Evolutionary conservation across 495 filamentous ascomycete genomes (phyloP).

Genomic region (Daldinia grandis): DNA sequence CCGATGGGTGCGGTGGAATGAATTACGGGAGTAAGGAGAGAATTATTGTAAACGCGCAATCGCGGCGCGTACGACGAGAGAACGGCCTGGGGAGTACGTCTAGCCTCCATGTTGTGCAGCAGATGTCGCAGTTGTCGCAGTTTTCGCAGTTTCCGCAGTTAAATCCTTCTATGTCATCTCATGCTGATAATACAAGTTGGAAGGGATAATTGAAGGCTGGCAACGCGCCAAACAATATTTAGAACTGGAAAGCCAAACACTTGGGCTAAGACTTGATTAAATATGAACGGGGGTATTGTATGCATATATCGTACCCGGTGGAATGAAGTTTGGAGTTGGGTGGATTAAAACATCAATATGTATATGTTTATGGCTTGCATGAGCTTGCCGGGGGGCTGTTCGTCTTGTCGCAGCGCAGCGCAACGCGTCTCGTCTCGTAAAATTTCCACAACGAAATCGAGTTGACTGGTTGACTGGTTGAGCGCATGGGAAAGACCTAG

Average conservation of each 20-base stretch:
- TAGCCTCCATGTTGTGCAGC: slow-evolving; percentile 51
- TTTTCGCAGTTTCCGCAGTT: not conserved
- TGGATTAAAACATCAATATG: not conserved
- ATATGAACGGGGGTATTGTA: not conserved
- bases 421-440: slow-evolving; percentile 42
- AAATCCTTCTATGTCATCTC: slow-evolving; percentile 33
- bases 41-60: slow-evolving; percentile 89
- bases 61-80: slow-evolving; percentile 92
- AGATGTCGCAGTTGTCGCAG: slow-evolving; percentile 3
- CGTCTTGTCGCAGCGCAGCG: slow-evolving; percentile 31
- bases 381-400: slow-evolving; percentile 21
- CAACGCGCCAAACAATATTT: slow-evolving; percentile 19
- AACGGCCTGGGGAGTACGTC: slow-evolving; percentile 76
- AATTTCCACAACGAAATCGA: slow-evolving; percentile 17
- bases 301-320: not conserved
- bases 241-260: not conserved
- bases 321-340: not conserved
- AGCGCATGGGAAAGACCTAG: not conserved
- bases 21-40: slow-evolving; percentile 87
- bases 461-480: slow-evolving; percentile 1
- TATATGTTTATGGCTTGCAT: slow-evolving; percentile 28
- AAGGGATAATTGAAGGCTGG: slow-evolving; percentile 5
- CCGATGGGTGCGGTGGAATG: slow-evolving; percentile 69
- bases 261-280: not conserved
- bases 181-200: slow-evolving; percentile 16